These are phyloP conservation scores for Mediolabrus comicus DNA, from an alignment of 108 stramenopile species.

Conservation along the genomic window DNA sequence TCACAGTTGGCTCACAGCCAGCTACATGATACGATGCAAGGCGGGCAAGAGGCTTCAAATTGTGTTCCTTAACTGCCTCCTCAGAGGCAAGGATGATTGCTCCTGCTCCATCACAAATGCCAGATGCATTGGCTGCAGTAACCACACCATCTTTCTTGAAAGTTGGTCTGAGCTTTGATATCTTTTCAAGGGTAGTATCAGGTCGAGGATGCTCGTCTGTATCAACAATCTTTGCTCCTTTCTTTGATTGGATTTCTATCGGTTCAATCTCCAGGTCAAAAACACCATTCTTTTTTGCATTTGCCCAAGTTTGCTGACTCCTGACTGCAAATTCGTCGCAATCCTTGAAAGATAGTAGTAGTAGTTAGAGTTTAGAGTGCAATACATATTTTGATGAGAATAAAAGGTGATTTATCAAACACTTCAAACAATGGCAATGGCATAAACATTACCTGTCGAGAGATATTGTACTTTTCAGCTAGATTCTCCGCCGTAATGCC, in stretches of 20 bases:
- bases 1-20: conserved; percentile 92
- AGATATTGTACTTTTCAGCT: conserved; percentile 87
- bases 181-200: conserved; percentile 82
- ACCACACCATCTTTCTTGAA: conserved; percentile 97
- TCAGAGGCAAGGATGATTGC: conserved; percentile 90
- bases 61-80: conserved; percentile 79
- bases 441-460: conserved; percentile 60
- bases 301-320: conserved; percentile 84
- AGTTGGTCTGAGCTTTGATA: conserved; percentile 84
- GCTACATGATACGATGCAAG: conserved; percentile 71
- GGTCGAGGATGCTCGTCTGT: conserved; percentile 97
- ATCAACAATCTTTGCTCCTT: conserved; percentile 77
- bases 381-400: conserved; percentile 1
- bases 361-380: neutral
- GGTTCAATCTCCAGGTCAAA: conserved; percentile 94
- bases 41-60: conserved; percentile 87
- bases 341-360: conserved; percentile 41
- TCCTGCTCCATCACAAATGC: conserved; percentile 98
- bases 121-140: conserved; percentile 94
- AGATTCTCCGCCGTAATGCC: conserved; percentile 98
- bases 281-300: conserved; percentile 70
- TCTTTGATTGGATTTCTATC: conserved; percentile 84
- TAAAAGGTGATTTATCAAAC: no score
- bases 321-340: conserved; percentile 90
- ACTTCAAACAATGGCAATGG: no score